Percentiles rank a stretch among this genome's conserved stretches.
Evolutionary conservation across 805 yeast genomes (phyloP).

Genomic region (Dipodascopsis uninucleata): DNA sequence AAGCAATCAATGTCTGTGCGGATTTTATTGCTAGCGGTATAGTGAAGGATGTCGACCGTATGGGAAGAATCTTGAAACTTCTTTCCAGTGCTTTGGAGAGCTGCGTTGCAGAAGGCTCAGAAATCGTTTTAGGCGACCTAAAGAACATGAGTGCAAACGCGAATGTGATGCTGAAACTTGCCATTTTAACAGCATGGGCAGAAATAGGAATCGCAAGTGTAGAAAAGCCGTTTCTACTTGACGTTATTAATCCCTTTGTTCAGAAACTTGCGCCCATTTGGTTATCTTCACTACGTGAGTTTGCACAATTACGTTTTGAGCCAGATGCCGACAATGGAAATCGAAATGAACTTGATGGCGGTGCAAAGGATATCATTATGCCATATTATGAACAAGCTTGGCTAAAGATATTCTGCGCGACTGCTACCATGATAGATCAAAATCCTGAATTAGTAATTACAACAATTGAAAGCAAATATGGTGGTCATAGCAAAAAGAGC

Average conservation of each 20-base stretch:
- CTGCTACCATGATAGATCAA: slow-evolving; percentile 59
- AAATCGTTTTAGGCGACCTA: slow-evolving; percentile 38
- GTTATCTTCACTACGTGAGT: slow-evolving; percentile 72
- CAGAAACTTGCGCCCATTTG: slow-evolving; percentile 68
- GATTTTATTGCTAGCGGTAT: slow-evolving; percentile 65
- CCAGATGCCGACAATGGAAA: slow-evolving; percentile 33
- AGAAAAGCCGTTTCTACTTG: slow-evolving; percentile 37
- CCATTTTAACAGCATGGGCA: slow-evolving; percentile 44
- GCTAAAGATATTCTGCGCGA: slow-evolving; percentile 73
- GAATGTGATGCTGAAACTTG: slow-evolving; percentile 37
- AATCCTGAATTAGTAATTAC: slow-evolving; percentile 46
- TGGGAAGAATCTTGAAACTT: slow-evolving; percentile 58
- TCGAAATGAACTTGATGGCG: slow-evolving; percentile 2
- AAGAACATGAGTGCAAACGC: slow-evolving; percentile 37
- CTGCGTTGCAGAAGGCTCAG: slow-evolving; percentile 30
- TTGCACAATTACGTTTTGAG: slow-evolving; percentile 59
- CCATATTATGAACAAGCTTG: slow-evolving; percentile 57
- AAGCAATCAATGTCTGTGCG: slow-evolving; percentile 75
- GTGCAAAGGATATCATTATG: slow-evolving; percentile 29
- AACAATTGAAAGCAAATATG: slow-evolving; percentile 54
- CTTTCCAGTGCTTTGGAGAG: slow-evolving; percentile 66
- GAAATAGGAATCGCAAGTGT: slow-evolving; percentile 35
- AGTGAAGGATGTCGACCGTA: slow-evolving; percentile 45
- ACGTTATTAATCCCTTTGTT: slow-evolving; percentile 48
- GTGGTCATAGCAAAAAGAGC: slow-evolving; percentile 14